Conservation (phyloP, 768 basidiomycete species). For the Fibroporia radiculosa region DNA sequence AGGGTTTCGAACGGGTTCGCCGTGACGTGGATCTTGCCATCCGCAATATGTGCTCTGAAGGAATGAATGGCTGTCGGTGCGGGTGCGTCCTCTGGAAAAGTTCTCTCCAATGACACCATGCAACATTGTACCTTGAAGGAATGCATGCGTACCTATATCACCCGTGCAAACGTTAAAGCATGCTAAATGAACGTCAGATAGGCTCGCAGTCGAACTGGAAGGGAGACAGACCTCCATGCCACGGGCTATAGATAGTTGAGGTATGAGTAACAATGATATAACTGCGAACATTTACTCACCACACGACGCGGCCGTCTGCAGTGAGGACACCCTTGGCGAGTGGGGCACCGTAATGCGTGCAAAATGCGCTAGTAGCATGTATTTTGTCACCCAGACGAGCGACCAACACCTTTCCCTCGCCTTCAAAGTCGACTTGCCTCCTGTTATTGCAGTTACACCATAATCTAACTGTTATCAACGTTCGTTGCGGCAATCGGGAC, state of each 20-base stretch:
- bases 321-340: conserved; percentile 76
- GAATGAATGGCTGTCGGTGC: conserved; percentile 74
- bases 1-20: conserved; percentile 54
- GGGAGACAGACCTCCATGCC: conserved; percentile 67
- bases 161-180: conserved; percentile 85
- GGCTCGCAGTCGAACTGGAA: background rate
- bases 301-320: conserved; percentile 72
- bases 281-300: conserved; percentile 40
- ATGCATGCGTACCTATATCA: conserved; percentile 54
- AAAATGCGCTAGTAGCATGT: conserved; percentile 75
- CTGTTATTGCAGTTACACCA: too few species aligned
- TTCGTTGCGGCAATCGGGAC: too few species aligned
- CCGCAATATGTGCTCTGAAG: conserved; percentile 58
- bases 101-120: background rate
- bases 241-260: conserved; percentile 46
- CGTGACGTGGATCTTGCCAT: conserved; percentile 74
- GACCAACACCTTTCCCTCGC: conserved; percentile 69
- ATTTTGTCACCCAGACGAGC: conserved; percentile 70
- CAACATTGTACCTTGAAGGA: background rate
- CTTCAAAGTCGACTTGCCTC: conserved; percentile 76
- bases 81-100: conserved; percentile 71
- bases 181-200: conserved; percentile 33
- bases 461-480: too few species aligned
- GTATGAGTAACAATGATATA: too few species aligned
- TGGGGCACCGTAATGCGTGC: conserved; percentile 90